These are phyloP conservation scores for Mycena capillaripes DNA, from an alignment of 768 basidiomycete genomes.

Conservation along the genomic window DNA sequence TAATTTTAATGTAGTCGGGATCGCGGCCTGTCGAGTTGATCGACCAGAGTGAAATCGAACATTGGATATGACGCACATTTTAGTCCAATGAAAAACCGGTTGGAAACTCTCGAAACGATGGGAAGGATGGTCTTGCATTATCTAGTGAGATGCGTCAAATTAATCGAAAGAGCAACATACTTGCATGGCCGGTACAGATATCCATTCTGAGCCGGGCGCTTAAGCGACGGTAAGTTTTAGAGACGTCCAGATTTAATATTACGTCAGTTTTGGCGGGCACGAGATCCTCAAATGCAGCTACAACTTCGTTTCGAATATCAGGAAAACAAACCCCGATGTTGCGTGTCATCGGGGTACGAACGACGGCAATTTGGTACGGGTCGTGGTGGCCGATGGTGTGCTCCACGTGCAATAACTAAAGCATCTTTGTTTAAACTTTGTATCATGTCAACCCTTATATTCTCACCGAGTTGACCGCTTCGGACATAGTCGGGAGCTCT, in stretches of 20 bases:
- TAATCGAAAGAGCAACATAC: not conserved
- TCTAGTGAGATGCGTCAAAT: not conserved
- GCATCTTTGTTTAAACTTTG: not conserved
- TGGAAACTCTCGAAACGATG: conserved; percentile 26
- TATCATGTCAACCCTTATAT: not conserved
- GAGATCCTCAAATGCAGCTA: conserved; percentile 53
- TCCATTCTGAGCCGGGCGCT: conserved; percentile 26
- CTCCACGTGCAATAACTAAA: conserved; percentile 50
- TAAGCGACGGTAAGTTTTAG: too few relatives aligned
- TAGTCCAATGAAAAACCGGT: conserved; percentile 28
- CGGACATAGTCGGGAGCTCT: conserved; percentile 53
- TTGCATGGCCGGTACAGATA: conserved; percentile 27
- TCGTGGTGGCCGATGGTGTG: conserved; percentile 54
- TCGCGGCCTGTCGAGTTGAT: conserved; percentile 23
- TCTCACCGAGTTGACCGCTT: conserved; percentile 50
- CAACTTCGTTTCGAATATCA: conserved; percentile 61
- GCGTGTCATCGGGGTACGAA: conserved; percentile 51
- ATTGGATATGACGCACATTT: conserved; percentile 10
- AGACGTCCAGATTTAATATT: conserved; percentile 9
- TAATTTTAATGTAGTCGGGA: conserved; percentile 30
- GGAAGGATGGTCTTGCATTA: conserved; percentile 16
- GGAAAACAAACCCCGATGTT: conserved; percentile 54
- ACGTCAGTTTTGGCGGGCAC: conserved; percentile 49
- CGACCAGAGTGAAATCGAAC: too few relatives aligned
- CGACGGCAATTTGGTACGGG: conserved; percentile 48